These are phyloP conservation scores for Paecilomyces niveus DNA, from an alignment of 2,329 filamentous ascomycete genomes.

Conservation along the genomic window DNA sequence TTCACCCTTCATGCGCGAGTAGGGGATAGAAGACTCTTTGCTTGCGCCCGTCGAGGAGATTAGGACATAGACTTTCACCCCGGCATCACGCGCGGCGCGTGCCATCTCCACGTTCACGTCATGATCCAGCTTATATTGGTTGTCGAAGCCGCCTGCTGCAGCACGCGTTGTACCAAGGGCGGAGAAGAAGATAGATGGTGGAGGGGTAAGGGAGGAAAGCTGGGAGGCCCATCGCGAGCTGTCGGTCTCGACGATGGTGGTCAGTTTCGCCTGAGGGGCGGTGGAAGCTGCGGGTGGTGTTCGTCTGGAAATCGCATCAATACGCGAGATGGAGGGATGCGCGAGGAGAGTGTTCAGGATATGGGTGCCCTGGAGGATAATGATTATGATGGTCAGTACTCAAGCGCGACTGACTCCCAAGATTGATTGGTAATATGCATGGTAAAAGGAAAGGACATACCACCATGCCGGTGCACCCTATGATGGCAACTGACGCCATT, in stretches of 20 bases:
- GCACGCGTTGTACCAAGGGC: slow-evolving; percentile 73
- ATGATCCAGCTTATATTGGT: slow-evolving; percentile 82
- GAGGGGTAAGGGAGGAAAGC: slow-evolving; percentile 49
- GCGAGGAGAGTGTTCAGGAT: slow-evolving; percentile 56
- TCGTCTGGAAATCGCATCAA: slow-evolving; percentile 42
- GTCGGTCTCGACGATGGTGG: slow-evolving; percentile 61
- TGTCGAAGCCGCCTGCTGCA: slow-evolving; percentile 65
- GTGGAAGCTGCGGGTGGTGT: slow-evolving; percentile 32
- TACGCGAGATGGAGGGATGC: slow-evolving; percentile 28
- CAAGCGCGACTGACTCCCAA: neutral
- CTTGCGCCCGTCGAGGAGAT: slow-evolving; percentile 55
- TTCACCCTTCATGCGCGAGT: slow-evolving; percentile 72
- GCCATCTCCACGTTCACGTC: slow-evolving; percentile 78
- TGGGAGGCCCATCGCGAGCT: slow-evolving; percentile 59
- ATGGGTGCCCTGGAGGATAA: slow-evolving; percentile 56
- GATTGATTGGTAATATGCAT: neutral
- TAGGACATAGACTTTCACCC: slow-evolving; percentile 68
- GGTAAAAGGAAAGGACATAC: slow-evolving; percentile 25
- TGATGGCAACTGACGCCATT: slow-evolving; percentile 41
- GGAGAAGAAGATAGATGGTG: slow-evolving; percentile 63
- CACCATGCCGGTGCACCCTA: slow-evolving; percentile 44
- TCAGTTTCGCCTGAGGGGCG: slow-evolving; percentile 54
- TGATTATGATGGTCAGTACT: slow-evolving; percentile 4
- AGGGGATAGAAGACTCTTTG: slow-evolving; percentile 48
- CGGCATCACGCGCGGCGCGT: slow-evolving; percentile 63